Percentiles rank a stretch among this genome's conserved stretches.
Evolutionary conservation across 305 asterid genomes (phyloP).

Genomic region (Fraxinus albicans): DNA sequence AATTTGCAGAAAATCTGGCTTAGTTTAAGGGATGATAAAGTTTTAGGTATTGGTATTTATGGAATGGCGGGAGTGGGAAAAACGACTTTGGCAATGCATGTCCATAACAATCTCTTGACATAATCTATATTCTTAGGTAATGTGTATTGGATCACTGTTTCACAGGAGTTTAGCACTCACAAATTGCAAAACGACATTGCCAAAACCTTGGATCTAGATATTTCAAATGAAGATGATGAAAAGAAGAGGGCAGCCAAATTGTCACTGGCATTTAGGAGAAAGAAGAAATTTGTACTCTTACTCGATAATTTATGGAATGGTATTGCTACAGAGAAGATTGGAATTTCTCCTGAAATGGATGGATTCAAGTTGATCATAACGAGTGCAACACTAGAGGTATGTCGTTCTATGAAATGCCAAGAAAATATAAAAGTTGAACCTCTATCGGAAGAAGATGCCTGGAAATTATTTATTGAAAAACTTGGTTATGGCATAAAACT

Average conservation of each 20-base stretch:
- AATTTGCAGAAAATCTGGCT: background rate
- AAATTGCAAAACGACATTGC: constrained; percentile 19
- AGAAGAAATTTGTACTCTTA: constrained; percentile 2
- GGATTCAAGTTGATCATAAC: background rate
- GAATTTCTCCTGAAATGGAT: constrained; percentile 7
- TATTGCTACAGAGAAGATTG: background rate
- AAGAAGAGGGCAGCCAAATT: constrained; percentile 5
- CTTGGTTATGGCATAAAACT: background rate
- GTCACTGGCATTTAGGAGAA: background rate
- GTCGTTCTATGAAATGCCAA: background rate
- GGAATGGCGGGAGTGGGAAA: constrained; percentile 24
- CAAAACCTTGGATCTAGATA: background rate
- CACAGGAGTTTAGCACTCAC: constrained; percentile 19
- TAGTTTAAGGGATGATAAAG: background rate
- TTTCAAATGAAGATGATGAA: constrained; percentile 9
- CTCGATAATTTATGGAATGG: constrained; percentile 15
- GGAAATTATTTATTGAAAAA: background rate
- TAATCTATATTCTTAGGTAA: constrained; percentile 1
- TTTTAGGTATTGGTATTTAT: constrained; percentile 4
- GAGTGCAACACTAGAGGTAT: background rate
- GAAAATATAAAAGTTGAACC: background rate
- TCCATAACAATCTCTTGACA: constrained; percentile 16
- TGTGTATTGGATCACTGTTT: constrained; percentile 13
- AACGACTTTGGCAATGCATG: constrained; percentile 17
- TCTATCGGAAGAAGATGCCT: constrained; percentile 1